Evolutionary conservation across 2,329 filamentous ascomycete genomes (phyloP).

Genomic region (Fusarium hainanense): DNA sequence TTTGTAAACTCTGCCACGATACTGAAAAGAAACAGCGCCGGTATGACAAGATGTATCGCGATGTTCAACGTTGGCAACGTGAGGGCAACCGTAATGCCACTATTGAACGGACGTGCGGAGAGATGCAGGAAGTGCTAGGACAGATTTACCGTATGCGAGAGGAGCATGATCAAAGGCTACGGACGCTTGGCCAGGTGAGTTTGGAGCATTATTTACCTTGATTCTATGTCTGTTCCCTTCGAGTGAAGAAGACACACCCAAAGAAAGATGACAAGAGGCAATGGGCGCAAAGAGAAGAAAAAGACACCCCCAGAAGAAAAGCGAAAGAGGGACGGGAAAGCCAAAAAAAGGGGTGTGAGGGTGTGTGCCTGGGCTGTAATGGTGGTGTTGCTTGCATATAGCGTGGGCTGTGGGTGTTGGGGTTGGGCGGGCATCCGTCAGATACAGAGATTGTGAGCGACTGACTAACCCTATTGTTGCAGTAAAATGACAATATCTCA

Average conservation of each 20-base stretch:
- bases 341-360: conserved; percentile 33
- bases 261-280: neutral
- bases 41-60: conserved; percentile 77
- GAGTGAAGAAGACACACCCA: conserved; percentile 4
- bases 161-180: conserved; percentile 53
- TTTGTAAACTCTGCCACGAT: conserved; percentile 89
- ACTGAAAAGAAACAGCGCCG: conserved; percentile 86
- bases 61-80: conserved; percentile 79
- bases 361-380: conserved; percentile 31
- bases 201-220: conserved; percentile 14
- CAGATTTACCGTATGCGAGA: conserved; percentile 66
- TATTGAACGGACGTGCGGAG: conserved; percentile 75
- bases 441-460: conserved; percentile 24
- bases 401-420: conserved; percentile 31
- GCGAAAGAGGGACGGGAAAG: conserved; percentile 33
- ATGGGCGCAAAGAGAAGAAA: conserved; percentile 8
- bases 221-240: conserved; percentile 3
- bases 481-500: conserved; percentile 31
- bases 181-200: conserved; percentile 47
- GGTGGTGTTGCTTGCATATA: conserved; percentile 41
- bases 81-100: conserved; percentile 80
- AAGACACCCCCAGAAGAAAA: conserved; percentile 10
- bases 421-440: neutral
- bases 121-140: conserved; percentile 72
- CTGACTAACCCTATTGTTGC: conserved; percentile 18